Conservation (phyloP, 106 monocot species). For the Iris macrosiphon region DNA sequence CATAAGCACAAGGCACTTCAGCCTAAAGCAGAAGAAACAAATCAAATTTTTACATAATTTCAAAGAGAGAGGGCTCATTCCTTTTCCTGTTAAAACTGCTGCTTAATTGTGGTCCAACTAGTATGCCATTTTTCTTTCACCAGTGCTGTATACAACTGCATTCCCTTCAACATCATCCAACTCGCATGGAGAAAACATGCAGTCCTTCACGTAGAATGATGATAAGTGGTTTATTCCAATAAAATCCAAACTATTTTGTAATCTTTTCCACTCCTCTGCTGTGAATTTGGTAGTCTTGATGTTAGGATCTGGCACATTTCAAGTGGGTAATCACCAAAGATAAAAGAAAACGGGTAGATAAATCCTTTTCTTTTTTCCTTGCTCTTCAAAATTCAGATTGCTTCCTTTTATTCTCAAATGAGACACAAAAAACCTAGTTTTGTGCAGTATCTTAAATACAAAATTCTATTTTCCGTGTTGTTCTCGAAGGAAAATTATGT, state of each 20-base stretch:
- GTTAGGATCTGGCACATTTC: conserved; percentile 37
- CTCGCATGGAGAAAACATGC: conserved; percentile 30
- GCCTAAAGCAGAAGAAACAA: no score
- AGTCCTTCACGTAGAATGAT: conserved; percentile 34
- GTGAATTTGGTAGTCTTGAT: conserved; percentile 26
- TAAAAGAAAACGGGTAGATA: conserved; percentile 39
- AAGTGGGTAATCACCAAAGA: conserved; percentile 37
- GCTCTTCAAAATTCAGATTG: no score
- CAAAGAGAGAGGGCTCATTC: no score
- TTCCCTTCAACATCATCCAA: neutral
- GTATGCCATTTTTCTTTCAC: conserved; percentile 24
- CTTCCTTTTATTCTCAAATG: neutral
- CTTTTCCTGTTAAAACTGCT: no score
- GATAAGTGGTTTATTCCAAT: conserved; percentile 62
- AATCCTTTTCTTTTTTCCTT: no score
- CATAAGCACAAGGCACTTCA: conserved; percentile 23
- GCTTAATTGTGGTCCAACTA: conserved; percentile 35
- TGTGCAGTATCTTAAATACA: neutral
- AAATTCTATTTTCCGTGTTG: no score
- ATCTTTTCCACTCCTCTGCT: conserved; percentile 10
- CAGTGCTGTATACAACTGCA: conserved; percentile 14
- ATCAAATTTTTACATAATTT: no score
- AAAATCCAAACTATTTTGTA: conserved; percentile 31
- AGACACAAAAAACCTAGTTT: neutral
- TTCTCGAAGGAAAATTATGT: neutral